Percentiles rank a stretch among this genome's conserved stretches.
phyloP scores from a whole-genome alignment of 2,329 filamentous ascomycete species.

The Septoria petroselini region DNA sequence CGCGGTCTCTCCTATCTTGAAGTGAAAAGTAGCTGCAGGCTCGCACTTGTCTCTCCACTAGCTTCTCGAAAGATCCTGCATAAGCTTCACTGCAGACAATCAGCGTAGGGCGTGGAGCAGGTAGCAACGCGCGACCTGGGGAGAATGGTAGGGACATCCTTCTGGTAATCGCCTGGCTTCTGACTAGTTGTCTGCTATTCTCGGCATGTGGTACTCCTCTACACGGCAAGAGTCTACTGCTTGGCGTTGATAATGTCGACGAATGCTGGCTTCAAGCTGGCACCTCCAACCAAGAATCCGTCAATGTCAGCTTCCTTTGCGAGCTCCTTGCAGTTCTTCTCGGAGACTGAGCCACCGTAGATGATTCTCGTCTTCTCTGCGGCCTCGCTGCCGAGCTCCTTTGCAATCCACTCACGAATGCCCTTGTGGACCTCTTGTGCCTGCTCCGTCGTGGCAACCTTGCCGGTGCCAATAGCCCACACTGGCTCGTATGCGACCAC shows the following conservation, averaged over 20 bases:
- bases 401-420: constrained; percentile 80
- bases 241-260: constrained; percentile 68
- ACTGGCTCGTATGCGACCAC: constrained; percentile 99
- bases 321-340: constrained; percentile 96
- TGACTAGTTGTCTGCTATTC: no score
- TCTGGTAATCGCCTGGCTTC: no score
- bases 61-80: no score
- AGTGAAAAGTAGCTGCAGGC: no score
- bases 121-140: no score
- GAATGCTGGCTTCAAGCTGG: constrained; percentile 93
- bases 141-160: no score
- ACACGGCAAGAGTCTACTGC: constrained; percentile 18
- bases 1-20: no score
- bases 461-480: constrained; percentile 91
- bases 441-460: constrained; percentile 83
- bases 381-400: constrained; percentile 70
- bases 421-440: constrained; percentile 91
- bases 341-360: constrained; percentile 93
- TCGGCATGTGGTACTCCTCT: no score
- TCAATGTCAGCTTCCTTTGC: constrained; percentile 93
- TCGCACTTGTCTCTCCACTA: no score
- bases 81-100: no score
- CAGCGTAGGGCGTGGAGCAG: no score
- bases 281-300: constrained; percentile 94
- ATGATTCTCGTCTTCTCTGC: constrained; percentile 88